Conservation (phyloP, 345 rosid genomes). For the Tarenaya hassleriana region DNA sequence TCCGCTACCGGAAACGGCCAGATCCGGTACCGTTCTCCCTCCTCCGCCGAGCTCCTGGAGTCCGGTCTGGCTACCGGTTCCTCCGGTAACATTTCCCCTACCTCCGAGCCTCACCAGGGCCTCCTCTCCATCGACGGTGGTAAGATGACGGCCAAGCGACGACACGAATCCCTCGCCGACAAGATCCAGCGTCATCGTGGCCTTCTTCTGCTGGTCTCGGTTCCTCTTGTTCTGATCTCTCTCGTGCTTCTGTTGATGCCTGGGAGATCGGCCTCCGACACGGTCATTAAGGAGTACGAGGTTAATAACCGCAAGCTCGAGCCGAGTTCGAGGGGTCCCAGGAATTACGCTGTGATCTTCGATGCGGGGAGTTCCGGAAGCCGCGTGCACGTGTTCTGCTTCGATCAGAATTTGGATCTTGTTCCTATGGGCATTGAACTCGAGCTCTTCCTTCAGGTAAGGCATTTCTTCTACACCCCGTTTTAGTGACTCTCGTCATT, state of each 20-base stretch:
- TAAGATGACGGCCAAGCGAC: conserved; percentile 50
- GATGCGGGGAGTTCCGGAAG: conserved; percentile 98
- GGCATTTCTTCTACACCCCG: background rate
- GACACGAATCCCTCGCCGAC: conserved; percentile 55
- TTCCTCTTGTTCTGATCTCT: conserved; percentile 55
- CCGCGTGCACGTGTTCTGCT: conserved; percentile 90
- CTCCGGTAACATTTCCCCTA: conserved; percentile 25
- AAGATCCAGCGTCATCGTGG: conserved; percentile 73
- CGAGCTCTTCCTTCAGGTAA: conserved; percentile 77
- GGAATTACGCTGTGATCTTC: conserved; percentile 69
- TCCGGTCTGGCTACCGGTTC: conserved; percentile 26
- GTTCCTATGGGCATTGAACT: conserved; percentile 77
- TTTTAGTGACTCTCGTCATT: background rate
- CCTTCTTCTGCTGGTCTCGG: conserved; percentile 49
- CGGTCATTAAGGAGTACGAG: conserved; percentile 37
- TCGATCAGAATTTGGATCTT: conserved; percentile 85
- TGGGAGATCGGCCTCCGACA: conserved; percentile 37
- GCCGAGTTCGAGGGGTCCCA: conserved; percentile 31
- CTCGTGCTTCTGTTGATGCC: conserved; percentile 62
- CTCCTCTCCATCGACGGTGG: conserved; percentile 33
- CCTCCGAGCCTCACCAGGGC: conserved; percentile 32
- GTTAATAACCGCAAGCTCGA: conserved; percentile 42
- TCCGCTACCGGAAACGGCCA: conserved; percentile 42
- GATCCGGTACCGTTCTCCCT: conserved; percentile 86
- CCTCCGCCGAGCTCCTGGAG: conserved; percentile 52